Base-by-base conservation (phyloP, 176 grass and related monocot genomes). In the Triticum timopheevii region DNA sequence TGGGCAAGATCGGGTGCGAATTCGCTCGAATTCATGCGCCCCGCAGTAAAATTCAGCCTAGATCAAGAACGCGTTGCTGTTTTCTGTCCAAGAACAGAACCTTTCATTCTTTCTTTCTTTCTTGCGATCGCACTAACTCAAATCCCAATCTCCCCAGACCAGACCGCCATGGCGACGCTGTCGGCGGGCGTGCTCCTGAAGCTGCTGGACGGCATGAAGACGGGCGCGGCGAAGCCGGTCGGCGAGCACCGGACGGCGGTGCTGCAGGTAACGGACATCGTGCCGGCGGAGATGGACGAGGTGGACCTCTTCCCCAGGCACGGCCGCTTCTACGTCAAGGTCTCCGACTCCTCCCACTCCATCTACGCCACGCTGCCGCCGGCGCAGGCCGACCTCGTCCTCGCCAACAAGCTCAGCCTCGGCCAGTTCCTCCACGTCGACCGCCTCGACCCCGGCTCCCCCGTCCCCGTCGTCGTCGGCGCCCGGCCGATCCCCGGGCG, bases 231-330 rank as follows among this genome's bases (percentile, higher is more conserved):
- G 6, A 96, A 93, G 63, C 94, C 92, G 24, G 34, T 89, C 3
- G 94, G 92, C 12, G 90, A 93, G 82, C 94, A 96, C 92, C 92
- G 97, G 10, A 90, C 87, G 23, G 92, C 94, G 13, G 85, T 89
- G 19, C 58, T 96, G 45, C 94, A 99, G 91, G 90, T 99, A 22
- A 99, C 94, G 6, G 94, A 99, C 90, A 99, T 99, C 79, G 88
- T 99, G 66, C 97, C 97, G 1, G 92, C 89, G 33, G 97, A 96
- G 67, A 85, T 99, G 15, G 92, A 99, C 75, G 94, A 99, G 67
- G 94, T 93, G 87, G 97, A 93, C 50, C 90, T 96, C 6, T 96
- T 83, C 76, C 97, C 97, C 1, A 90, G 83, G 71, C 97, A 95
- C 58, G 94, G 94, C 62, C 12, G 56, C 40, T 96, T 99, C 90